Base-by-base conservation (phyloP, 768 basidiomycete genomes). In the Russula dissimulans region DNA sequence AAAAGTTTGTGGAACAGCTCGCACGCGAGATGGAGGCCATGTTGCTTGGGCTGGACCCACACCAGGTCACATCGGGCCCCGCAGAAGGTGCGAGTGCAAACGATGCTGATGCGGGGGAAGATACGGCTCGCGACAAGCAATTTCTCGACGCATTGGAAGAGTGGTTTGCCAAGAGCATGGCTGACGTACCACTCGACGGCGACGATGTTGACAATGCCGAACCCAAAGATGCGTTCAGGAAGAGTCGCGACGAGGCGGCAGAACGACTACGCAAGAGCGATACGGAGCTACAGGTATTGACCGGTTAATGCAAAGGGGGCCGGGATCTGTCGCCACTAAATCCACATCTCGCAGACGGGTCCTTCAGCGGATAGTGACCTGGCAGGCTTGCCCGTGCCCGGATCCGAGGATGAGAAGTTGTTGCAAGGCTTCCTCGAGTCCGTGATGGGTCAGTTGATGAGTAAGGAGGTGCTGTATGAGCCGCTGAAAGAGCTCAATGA, bases 401-500 rank as follows among this genome's bases (percentile, higher is more conserved):
- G 18, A 65, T 87, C 9, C 4, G 77, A 67, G 74, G 73, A 71
- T 12, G 76, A 77, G 0, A 6, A 1, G 17, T 81, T 84, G 29
- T 68, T 93, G 12, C 80, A 86, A 45, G 81, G 77, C 0, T 73
- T 92, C 61, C 76, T 95, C 9, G 90, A 94, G 69, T 79, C 70
- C 29, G 87, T 95, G 82, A 90, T 92, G 89, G 74, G 78, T 22
- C 82, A 86, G 70, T 76, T 92, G 29, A 85, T 91, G 84, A 81
- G 79, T 73, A 88, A 90, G 67, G 88, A 91, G 0, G 76, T 92
- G 3, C 73, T 95, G n/a, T 87, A 93, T 65, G 90, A 92, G 47
- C 92, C 93, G 0, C 69, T 95, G 59, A 89, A 88, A 65, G 92
- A 95, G 68, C 72, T 95, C 22, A 73, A 78, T 15, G 81, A 85